These are phyloP conservation scores for Zanthoxylum bungeanum DNA, from an alignment of 345 rosid genomes.

Conservation along the genomic window DNA sequence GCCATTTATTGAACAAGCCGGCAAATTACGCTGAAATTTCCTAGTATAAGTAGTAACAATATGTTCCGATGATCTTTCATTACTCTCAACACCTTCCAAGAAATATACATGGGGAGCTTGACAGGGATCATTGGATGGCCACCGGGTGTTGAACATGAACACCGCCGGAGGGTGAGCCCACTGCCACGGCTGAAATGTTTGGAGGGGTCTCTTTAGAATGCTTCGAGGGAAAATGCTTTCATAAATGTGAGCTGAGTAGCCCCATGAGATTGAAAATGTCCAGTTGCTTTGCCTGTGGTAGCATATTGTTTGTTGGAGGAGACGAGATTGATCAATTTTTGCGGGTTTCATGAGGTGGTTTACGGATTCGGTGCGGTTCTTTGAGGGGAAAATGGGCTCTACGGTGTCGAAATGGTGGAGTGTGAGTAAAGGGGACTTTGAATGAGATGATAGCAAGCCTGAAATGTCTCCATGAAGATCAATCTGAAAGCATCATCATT, in stretches of 20 bases:
- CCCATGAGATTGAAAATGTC: slow-evolving; percentile 68
- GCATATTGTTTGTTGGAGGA: slow-evolving; percentile 65
- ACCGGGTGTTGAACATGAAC: slow-evolving; percentile 52
- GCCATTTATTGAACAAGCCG: slow-evolving; percentile 35
- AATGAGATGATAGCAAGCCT: slow-evolving; percentile 68
- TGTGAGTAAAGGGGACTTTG: slow-evolving; percentile 43
- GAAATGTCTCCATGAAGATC: slow-evolving; percentile 62
- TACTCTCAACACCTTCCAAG: slow-evolving; percentile 26
- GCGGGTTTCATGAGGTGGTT: slow-evolving; percentile 61
- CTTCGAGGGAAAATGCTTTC: slow-evolving; percentile 52
- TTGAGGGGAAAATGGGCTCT: slow-evolving; percentile 58
- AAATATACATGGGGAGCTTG: slow-evolving; percentile 58
- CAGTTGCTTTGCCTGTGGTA: slow-evolving; percentile 45
- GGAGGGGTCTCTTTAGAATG: slow-evolving; percentile 43
- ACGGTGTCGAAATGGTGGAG: slow-evolving; percentile 63
- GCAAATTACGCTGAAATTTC: slow-evolving; percentile 23
- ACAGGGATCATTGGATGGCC: slow-evolving; percentile 36
- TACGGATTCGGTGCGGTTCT: slow-evolving; percentile 42
- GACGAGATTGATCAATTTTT: slow-evolving; percentile 42
- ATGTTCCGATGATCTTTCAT: neutral
- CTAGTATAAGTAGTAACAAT: slow-evolving; percentile 38
- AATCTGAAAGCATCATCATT: slow-evolving; percentile 27
- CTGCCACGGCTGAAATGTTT: slow-evolving; percentile 55
- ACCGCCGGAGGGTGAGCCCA: slow-evolving; percentile 31
- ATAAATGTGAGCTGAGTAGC: slow-evolving; percentile 54